A percentile compares a stretch with the other conserved stretches of the same genome.
Conservation (phyloP, 176 grass and related monocot species). For the Lolium multiflorum region DNA sequence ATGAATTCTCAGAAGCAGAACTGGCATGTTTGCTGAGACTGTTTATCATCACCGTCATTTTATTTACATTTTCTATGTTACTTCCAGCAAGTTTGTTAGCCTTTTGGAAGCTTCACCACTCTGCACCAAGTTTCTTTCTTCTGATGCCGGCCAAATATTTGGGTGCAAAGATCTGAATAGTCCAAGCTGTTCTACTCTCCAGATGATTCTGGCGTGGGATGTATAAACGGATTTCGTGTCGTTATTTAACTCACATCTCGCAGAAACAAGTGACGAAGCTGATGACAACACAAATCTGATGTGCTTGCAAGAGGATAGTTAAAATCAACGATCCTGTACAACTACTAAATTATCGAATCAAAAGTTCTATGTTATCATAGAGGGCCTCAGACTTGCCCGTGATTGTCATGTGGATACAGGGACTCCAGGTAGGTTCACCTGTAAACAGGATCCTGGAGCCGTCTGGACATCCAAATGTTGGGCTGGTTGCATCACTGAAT, state of each 20-base stretch:
- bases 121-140: too few species aligned
- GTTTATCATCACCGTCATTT: conserved; percentile 50
- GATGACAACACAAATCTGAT: conserved; percentile 55
- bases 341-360: too few species aligned
- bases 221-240: conserved; percentile 35
- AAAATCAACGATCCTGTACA: conserved; percentile 4
- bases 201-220: neutral
- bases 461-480: conserved; percentile 34
- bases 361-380: neutral
- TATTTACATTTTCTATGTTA: too few species aligned
- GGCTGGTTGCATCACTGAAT: conserved; percentile 21
- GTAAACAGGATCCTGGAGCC: conserved; percentile 55
- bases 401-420: conserved; percentile 37
- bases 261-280: conserved; percentile 48
- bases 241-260: conserved; percentile 65
- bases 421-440: conserved; percentile 73
- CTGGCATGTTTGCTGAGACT: conserved; percentile 56
- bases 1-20: conserved; percentile 76
- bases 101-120: too few species aligned
- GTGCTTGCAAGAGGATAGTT: conserved; percentile 46
- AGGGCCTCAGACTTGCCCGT: conserved; percentile 37
- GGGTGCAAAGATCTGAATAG: too few species aligned
- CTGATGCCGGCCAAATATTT: too few species aligned
- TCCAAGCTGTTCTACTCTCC: too few species aligned
- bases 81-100: too few species aligned